phyloP scores from a whole-genome alignment of 345 rosid species.

The Linum trigynum region DNA sequence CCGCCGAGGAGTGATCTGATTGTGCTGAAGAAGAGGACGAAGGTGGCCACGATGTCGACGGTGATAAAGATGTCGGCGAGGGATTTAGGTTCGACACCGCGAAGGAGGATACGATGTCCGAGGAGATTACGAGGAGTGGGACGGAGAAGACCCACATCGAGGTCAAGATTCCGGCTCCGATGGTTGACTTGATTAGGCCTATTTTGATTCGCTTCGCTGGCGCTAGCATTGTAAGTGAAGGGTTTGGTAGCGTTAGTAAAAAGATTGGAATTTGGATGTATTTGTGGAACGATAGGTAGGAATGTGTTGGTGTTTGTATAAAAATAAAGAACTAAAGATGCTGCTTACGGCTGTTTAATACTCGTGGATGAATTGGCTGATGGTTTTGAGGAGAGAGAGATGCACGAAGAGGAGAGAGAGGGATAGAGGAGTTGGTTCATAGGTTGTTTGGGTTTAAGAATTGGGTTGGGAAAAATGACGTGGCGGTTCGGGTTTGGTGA shows the following conservation, averaged over 20 bases:
- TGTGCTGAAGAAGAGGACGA: constrained; percentile 17
- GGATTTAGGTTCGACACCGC: constrained; percentile 10
- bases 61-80: constrained; percentile 11
- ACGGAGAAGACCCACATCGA: constrained; percentile 21
- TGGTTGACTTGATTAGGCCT: not conserved
- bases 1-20: constrained; percentile 19
- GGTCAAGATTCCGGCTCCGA: constrained; percentile 10
- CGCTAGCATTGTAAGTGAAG: no score
- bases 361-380: no score
- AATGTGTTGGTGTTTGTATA: not conserved
- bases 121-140: constrained; percentile 12
- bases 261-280: not conserved
- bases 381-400: no score
- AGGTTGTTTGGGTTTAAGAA: no score
- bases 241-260: not conserved
- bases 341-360: no score
- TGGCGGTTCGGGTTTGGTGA: no score
- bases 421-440: no score
- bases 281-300: not conserved
- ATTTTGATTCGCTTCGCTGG: not conserved
- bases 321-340: not conserved
- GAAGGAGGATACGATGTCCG: constrained; percentile 7
- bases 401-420: no score
- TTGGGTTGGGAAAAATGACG: no score
- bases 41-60: constrained; percentile 12